phyloP scores from a whole-genome alignment of 2,329 filamentous ascomycete species.

The Talaromyces sp. region DNA sequence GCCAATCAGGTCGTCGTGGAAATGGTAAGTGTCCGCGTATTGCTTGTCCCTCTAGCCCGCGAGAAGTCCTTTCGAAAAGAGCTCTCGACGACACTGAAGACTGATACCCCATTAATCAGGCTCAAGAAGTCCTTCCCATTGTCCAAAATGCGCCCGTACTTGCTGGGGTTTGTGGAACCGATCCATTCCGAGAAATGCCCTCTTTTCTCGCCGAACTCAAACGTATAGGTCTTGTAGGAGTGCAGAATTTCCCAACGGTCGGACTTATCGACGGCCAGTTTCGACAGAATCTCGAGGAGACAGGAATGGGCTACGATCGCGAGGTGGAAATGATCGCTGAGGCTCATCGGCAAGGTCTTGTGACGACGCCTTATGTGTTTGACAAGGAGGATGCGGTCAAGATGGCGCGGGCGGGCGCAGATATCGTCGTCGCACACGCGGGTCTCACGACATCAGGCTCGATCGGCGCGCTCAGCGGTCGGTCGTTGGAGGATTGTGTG shows the following conservation, averaged over 20 bases:
- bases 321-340: conserved; percentile 68
- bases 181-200: conserved; percentile 67
- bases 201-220: conserved; percentile 63
- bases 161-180: conserved; percentile 71
- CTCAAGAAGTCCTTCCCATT: conserved; percentile 67
- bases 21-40: conserved; percentile 54
- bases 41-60: too few relatives aligned
- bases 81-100: not conserved
- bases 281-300: conserved; percentile 69
- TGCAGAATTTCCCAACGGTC: conserved; percentile 75
- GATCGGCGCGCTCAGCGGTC: conserved; percentile 65
- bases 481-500: conserved; percentile 67
- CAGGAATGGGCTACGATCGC: conserved; percentile 67
- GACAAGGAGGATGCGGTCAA: conserved; percentile 61
- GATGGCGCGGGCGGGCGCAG: conserved; percentile 68
- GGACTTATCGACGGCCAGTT: conserved; percentile 71
- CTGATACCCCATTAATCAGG: conserved; percentile 39
- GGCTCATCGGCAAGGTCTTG: conserved; percentile 62
- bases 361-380: conserved; percentile 74
- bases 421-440: conserved; percentile 70
- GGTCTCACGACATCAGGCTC: conserved; percentile 66
- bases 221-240: conserved; percentile 66
- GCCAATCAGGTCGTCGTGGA: conserved; percentile 71
- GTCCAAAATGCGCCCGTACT: conserved; percentile 67
- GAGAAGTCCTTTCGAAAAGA: too few relatives aligned